A percentile compares a stretch with the other conserved stretches of the same genome.
These are phyloP conservation scores for Coemansia sp. DNA, from an alignment of 192 early-diverging fungal genomes.

Conservation along the genomic window DNA sequence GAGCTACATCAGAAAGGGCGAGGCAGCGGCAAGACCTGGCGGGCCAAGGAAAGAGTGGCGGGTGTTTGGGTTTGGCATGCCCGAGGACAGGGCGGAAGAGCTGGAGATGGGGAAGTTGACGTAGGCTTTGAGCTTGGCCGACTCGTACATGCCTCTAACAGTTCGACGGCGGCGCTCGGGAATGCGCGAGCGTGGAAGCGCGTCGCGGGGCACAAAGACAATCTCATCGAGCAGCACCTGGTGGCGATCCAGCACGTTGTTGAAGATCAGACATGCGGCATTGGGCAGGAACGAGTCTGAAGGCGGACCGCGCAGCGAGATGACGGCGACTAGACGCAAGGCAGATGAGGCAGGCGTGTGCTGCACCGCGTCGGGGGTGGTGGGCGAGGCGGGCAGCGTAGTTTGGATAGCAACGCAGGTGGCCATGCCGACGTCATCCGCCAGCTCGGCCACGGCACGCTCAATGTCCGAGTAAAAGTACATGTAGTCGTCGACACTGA, in stretches of 20 bases:
- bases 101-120: slow-evolving; percentile 33
- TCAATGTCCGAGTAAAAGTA: slow-evolving; percentile 78
- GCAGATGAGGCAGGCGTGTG: slow-evolving; percentile 3
- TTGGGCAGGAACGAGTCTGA: slow-evolving; percentile 49
- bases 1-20: background rate
- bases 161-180: slow-evolving; percentile 56
- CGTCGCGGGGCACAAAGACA: slow-evolving; percentile 57
- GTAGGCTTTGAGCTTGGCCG: slow-evolving; percentile 39
- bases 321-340: slow-evolving; percentile 40
- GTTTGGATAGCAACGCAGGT: slow-evolving; percentile 47
- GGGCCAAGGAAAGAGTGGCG: slow-evolving; percentile 29
- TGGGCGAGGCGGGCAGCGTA: slow-evolving; percentile 15
- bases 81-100: slow-evolving; percentile 24
- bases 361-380: slow-evolving; percentile 7
- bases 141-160: slow-evolving; percentile 43
- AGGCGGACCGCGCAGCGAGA: slow-evolving; percentile 31
- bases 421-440: slow-evolving; percentile 45
- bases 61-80: slow-evolving; percentile 26
- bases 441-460: slow-evolving; percentile 65
- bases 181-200: slow-evolving; percentile 62
- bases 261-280: slow-evolving; percentile 60
- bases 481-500: slow-evolving; percentile 68
- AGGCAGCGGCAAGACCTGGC: background rate
- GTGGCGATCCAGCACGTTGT: slow-evolving; percentile 69
- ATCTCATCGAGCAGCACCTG: slow-evolving; percentile 70